Percentiles rank a stretch among this genome's conserved stretches.
Evolutionary conservation across 768 basidiomycete species (phyloP).

Genomic region (Coprinopsis marcescibilis): DNA sequence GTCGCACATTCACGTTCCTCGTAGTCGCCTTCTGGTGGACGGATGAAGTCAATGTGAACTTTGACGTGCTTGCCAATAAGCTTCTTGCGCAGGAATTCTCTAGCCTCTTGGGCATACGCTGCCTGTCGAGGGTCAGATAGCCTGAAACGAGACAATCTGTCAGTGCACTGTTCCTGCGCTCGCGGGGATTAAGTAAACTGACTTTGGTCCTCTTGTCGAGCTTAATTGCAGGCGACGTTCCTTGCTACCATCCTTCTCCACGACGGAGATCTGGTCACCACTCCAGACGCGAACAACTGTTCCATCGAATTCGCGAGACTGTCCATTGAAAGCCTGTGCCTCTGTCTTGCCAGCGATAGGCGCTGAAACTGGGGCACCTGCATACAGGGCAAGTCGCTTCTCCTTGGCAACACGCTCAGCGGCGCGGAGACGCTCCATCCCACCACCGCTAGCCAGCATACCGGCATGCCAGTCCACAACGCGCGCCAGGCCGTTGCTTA

Average conservation of each 20-base stretch:
- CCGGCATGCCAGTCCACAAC: slow-evolving; percentile 98
- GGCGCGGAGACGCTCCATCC: slow-evolving; percentile 81
- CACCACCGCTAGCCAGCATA: slow-evolving; percentile 77
- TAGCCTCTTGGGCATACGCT: slow-evolving; percentile 86
- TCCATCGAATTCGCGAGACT: slow-evolving; percentile 63
- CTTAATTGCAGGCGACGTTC: slow-evolving; percentile 85
- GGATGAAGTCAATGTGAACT: slow-evolving; percentile 83
- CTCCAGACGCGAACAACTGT: slow-evolving; percentile 86
- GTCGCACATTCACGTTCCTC: slow-evolving; percentile 93
- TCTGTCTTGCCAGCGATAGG: slow-evolving; percentile 40
- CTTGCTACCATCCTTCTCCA: slow-evolving; percentile 63
- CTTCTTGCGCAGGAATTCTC: slow-evolving; percentile 87
- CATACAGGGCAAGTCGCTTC: slow-evolving; percentile 65
- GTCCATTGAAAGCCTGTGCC: slow-evolving; percentile 40
- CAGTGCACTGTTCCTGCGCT: too few relatives aligned
- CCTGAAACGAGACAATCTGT: slow-evolving; percentile 32
- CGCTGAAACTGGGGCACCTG: slow-evolving; percentile 36
- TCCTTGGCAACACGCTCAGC: slow-evolving; percentile 82
- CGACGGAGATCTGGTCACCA: slow-evolving; percentile 82
- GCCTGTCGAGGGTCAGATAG: slow-evolving; percentile 82
- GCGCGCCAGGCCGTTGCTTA: slow-evolving; percentile 79
- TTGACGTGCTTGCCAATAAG: slow-evolving; percentile 87
- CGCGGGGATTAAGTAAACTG: slow-evolving; percentile 9
- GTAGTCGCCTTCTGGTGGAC: slow-evolving; percentile 88
- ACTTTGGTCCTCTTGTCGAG: slow-evolving; percentile 85